Base-by-base conservation (phyloP, 2,329 filamentous ascomycete genomes). In the Blastomyces gilchristii region DNA sequence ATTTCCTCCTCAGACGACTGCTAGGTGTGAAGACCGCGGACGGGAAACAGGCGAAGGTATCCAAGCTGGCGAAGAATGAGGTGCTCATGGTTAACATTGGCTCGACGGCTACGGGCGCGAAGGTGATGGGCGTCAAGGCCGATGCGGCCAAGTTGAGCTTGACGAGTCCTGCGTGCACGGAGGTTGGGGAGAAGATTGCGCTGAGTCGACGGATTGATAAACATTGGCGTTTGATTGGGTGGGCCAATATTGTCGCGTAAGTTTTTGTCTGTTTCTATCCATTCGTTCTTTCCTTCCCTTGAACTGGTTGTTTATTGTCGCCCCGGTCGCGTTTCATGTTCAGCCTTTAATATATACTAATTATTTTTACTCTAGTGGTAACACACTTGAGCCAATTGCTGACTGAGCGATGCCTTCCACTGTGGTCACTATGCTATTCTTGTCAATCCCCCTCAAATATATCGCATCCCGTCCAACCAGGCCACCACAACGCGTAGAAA, bases 51-150 rank as follows among this genome's bases (percentile, higher is more conserved):
- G 93, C 93, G 73, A 99, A 99, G 87, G 94, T 99, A 69, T 91
- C 92, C 71, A 99, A 99, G 82, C 83, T 99, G 68, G 83, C 91
- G 63, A 99, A 97, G 87, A 97, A 96, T 80, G 94, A 99, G 78
- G 91, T 97, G 72, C 88, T 99, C 78, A 97, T 99, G 94, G 94
- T 99, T 69, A 99, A 99, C 83, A 99, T 99, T 75, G 94, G 94
- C 66, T 96, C 91, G 47, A 97, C 93, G 11, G 95, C 94, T 57
- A 97, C 93, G 16, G 94, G 94, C 78, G 94, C 94, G 69, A 99
- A 97, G 85, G 91, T 99, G 62, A 85, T 94, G 64, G 93, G 91
- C 72, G 95, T 97, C 75, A 97, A 94, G 85, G 92, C 93, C 73
- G 94, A 99, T 84, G 93, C 92, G 63, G 94, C 94, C 63, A 97